Conservation (phyloP, 1,284 basidiomycete genomes). For the Sphagnurus paluster region DNA sequence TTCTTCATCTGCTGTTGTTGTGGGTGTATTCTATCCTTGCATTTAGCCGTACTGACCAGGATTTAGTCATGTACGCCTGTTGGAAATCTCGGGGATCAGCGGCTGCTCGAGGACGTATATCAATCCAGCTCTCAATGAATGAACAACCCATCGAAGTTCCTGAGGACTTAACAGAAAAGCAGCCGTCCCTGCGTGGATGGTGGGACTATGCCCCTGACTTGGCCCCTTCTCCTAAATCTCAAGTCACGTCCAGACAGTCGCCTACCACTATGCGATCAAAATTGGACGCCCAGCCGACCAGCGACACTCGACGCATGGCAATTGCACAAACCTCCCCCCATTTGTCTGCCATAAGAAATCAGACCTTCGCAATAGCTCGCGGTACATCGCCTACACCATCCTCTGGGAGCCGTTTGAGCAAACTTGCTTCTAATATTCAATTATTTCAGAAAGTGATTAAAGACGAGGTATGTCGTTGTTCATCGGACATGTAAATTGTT, state of each 20-base stretch:
- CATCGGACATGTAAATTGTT: not conserved
- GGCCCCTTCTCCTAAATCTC: conserved; percentile 1
- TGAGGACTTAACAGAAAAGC: conserved; percentile 28
- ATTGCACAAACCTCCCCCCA: not conserved
- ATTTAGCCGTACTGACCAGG: not conserved
- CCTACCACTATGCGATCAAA: conserved; percentile 1
- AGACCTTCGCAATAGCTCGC: not conserved
- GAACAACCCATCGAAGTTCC: conserved; percentile 32
- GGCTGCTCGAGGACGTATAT: conserved; percentile 55
- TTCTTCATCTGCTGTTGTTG: conserved; percentile 62
- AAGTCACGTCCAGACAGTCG: not conserved
- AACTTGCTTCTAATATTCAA: conserved; percentile 53
- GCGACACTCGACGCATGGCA: not conserved
- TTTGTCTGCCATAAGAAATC: not conserved
- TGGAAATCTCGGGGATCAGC: conserved; percentile 54
- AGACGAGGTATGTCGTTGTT: conserved; percentile 51
- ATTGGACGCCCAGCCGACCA: conserved; percentile 2
- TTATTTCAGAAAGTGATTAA: conserved; percentile 56
- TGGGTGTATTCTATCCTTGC: conserved; percentile 37
- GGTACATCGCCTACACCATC: conserved; percentile 35
- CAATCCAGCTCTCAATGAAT: conserved; percentile 49
- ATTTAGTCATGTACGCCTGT: conserved; percentile 56
- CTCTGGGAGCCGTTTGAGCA: conserved; percentile 44
- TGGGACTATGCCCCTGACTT: conserved; percentile 48
- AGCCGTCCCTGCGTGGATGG: conserved; percentile 45